Evolutionary conservation across 495 filamentous ascomycete species (phyloP), one percentile per base, ranked within the genome.

Genomic region (Entonaema liquescens): DNA sequence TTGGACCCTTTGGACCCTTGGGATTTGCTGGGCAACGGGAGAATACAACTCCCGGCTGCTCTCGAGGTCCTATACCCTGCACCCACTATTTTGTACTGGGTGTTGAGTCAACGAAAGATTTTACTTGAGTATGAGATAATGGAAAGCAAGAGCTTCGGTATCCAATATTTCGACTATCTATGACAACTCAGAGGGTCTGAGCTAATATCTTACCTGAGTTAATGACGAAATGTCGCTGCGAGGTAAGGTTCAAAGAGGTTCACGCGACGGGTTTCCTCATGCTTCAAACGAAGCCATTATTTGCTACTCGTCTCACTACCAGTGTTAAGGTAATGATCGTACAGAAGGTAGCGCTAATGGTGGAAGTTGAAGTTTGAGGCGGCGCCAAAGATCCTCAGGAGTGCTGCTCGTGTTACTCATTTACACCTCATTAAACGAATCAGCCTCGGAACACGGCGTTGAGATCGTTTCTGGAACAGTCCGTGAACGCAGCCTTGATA

Each of bases 301-400:
- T n/a, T 56, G 8, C 29, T 26, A 49, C 17, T 28, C 38, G 70
- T 73, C 70, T 73, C 65, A 73, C 65, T 53, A 68, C 52, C 62
- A 33, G 21, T 12, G 15, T 69, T 62, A 36, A 40, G 58, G 70
- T 59, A 69, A 62, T 59, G 65, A 73, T 73, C 65, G 5, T 11
- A 59, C 15, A 12, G n/a, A 52, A n/a, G 29, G 36, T 62, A 11
- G 53, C 33, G 59, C 54, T 60, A 33, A 57, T 35, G 6, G 17
- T 25, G 52, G 60, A 52, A 36, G 25, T 36, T 61, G 44, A 64
- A 36, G 69, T 59, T 49, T 33, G 31, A 58, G 59, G 47, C 44
- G 55, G 36, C 64, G 54, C 59, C 64, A 63, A 56, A 50, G 23
- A 52, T 65, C 15, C n/a, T 68, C 64, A 56, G 38, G 23, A 52